Conservation (phyloP, 331 rosid species). For the Quercus lobata region DNA sequence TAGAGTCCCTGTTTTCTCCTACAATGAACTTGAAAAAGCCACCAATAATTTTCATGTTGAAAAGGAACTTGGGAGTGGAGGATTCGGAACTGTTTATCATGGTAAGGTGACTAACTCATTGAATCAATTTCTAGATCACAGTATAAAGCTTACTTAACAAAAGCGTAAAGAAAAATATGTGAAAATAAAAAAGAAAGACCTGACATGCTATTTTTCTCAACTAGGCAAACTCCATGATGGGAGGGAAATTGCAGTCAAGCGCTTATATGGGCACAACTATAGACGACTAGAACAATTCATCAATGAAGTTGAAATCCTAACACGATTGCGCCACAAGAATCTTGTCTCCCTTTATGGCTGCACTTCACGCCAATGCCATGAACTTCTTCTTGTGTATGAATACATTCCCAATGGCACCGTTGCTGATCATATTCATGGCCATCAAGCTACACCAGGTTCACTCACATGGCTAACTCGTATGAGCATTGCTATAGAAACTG, state of each 20-base stretch:
- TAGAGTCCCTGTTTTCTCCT: no score
- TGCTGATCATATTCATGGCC: no score
- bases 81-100: slow-evolving; percentile 68
- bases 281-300: no score
- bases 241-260: no score
- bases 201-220: background rate
- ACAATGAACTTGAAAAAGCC: slow-evolving; percentile 18
- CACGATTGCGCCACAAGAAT: slow-evolving; percentile 47
- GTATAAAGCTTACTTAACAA: background rate
- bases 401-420: no score
- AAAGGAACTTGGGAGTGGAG: slow-evolving; percentile 73
- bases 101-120: slow-evolving; percentile 32
- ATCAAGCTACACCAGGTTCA: no score
- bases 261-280: no score
- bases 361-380: slow-evolving; percentile 48
- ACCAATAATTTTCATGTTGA: slow-evolving; percentile 45
- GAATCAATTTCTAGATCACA: background rate
- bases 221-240: no score
- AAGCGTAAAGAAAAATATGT: background rate
- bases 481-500: no score
- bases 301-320: slow-evolving; percentile 4
- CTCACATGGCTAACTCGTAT: no score
- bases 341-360: slow-evolving; percentile 72
- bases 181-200: background rate
- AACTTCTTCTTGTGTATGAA: no score